Evolutionary conservation across 495 filamentous ascomycete genomes (phyloP), one percentile per base, ranked within the genome.

Genomic region (Stereocaulon alpinum): DNA sequence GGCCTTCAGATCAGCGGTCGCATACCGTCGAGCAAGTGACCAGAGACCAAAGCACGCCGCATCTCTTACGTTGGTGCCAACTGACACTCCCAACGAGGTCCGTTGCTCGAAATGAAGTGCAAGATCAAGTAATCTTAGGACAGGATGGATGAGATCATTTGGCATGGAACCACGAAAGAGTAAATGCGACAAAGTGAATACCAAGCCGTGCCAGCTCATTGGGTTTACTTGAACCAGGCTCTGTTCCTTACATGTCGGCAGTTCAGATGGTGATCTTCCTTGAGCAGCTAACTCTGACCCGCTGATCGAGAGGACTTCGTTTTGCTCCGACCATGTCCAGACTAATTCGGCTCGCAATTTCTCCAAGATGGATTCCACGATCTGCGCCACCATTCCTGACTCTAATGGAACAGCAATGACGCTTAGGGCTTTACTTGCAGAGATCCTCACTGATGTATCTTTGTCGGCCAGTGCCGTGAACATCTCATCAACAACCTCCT

Each of bases 11-110:
- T 96, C 91, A 1, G 74, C 63, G 0, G 92, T 96, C 1, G 80
- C 85, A 63, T 97, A 99, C 50, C 90, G 84, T 59, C 93, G 79
- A 45, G 91, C 91, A 12, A 97, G 71, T 1, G 91, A 83, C 93
- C 93, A 99, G 30, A 95, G 85, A 32, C 93, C 93, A 67, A 96
- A 96, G 69, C 89, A 94, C 2, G 93, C 88, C 5, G 94, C 94
- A 74, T 99, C 93, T 55, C 93, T 80, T n/a, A 97, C 94, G 64
- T 92, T 96, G 0, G 86, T 84, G 10, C 94, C 94, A n/a, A 89
- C 74, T 4, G 90, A 89, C 11, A 76, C 80, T 10, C 95, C 94
- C 18, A 86, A 88, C 0, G 88, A 74, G 30, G 84, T 86, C 47
- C 89, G 79, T 66, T 92, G 87, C 69, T 96, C 91, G 63, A 96